Evolutionary conservation across 306 rosid species (phyloP), one percentile per base, ranked within the genome.

Genomic region (Vigna radiata): DNA sequence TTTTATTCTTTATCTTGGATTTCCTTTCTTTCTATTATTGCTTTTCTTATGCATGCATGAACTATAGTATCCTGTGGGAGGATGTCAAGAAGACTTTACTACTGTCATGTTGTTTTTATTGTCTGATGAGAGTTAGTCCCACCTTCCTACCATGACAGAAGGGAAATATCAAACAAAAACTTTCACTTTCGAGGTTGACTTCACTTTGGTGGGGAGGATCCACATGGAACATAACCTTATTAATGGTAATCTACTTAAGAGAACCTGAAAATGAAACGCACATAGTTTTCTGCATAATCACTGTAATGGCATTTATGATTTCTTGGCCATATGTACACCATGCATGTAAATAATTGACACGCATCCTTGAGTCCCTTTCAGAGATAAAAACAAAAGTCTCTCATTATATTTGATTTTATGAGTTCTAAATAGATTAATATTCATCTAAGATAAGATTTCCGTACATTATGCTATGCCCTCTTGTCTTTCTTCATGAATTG

Each of bases 181-280:
- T 73, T 73, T 78, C 17, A 77, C 18, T 77, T 79, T 63, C 19
- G 74, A 81, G 31, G 70, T 58, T 77, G 86, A 85, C 84, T 76
- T 76, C 82, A 64, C 75, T 50, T 60, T 48, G 83, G 67, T 79
- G 49, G 73, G 47, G 68, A 78, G 73, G 83, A 69, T 71, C 82
- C 77, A 76, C 75, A 27, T 78, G 43, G 31, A 63, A 61, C 59
- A 75, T 75, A 36, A 54, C 33, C 79, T 55, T 23, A 16, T 39
- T 78, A 65, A 58, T 81, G 71, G 4, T 68, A 63, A 66, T 59
- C 77, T 66, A 66, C 46, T 43, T 70, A 61, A 41, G 46, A 66
- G 53, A 6, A 58, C 41, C 25, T 74, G 89, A 85, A 79, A 89
- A 36, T 49, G 87, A 83, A 79, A 77, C 64, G 80, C 55, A 68